Conservation (phyloP, 1,139 yeast genomes). For the Diutina pseudorugosa region DNA sequence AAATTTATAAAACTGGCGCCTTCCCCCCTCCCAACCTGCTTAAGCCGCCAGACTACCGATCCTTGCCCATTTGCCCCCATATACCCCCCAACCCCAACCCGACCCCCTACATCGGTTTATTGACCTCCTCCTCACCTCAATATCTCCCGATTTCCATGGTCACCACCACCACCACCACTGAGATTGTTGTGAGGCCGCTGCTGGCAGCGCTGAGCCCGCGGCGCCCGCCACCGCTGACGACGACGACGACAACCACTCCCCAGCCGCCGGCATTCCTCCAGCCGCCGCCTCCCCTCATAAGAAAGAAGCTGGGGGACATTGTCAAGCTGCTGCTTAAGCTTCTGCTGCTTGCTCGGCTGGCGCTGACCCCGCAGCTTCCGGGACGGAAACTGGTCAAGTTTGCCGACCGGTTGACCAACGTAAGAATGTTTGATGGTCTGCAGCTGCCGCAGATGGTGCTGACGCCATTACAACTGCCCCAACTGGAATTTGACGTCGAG, state of each 20-base stretch:
- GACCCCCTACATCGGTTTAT: no score
- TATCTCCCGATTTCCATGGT: neutral
- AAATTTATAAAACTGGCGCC: neutral
- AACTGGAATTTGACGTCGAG: conserved; percentile 3
- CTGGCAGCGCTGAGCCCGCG: no score
- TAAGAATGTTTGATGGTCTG: conserved; percentile 1
- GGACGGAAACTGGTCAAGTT: conserved; percentile 2
- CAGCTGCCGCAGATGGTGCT: neutral
- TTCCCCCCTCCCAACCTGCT: neutral
- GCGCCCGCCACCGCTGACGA: no score
- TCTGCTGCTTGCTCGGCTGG: neutral
- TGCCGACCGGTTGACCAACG: conserved; percentile 3
- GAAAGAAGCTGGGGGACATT: neutral
- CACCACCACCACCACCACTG: neutral
- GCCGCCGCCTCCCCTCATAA: neutral
- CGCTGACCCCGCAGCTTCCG: neutral
- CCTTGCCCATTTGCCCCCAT: no score
- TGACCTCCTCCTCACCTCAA: no score
- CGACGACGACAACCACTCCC: no score
- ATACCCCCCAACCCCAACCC: neutral
- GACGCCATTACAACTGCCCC: conserved; percentile 2
- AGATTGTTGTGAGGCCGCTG: neutral
- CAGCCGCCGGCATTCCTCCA: neutral
- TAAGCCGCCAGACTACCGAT: no score
- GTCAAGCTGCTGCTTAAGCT: conserved; percentile 3